Evolutionary conservation across 2,329 filamentous ascomycete species (phyloP).

Genomic region (Curvularia sp.): DNA sequence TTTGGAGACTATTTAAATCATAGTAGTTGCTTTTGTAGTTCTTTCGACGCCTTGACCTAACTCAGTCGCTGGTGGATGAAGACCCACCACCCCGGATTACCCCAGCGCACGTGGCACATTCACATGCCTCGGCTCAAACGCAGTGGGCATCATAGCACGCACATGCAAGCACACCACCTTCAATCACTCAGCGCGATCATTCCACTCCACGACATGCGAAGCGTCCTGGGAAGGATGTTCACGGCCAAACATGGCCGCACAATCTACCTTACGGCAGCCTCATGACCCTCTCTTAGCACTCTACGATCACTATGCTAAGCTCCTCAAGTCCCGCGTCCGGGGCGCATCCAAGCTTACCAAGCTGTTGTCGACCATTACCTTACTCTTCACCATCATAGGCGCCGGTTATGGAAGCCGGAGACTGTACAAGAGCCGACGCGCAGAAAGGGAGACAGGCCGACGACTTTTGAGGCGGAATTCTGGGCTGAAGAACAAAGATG

Average conservation of each 20-base stretch:
- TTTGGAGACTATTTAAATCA: not conserved
- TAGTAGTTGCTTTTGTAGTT: not conserved
- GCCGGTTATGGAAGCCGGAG: constrained; percentile 79
- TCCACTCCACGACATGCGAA: constrained; percentile 36
- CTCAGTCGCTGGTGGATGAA: not conserved
- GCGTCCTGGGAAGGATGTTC: constrained; percentile 26
- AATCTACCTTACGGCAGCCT: constrained; percentile 74
- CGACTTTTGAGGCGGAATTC: constrained; percentile 90
- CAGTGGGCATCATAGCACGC: constrained; percentile 20
- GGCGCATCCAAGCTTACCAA: constrained; percentile 74
- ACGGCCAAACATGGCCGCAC: constrained; percentile 73
- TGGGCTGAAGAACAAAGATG: constrained; percentile 91
- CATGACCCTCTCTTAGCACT: constrained; percentile 56
- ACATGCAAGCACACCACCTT: constrained; percentile 26
- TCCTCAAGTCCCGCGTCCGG: constrained; percentile 61
- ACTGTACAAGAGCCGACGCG: constrained; percentile 75
- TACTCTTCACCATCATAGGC: constrained; percentile 79
- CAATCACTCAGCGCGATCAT: constrained; percentile 6
- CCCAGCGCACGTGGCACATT: constrained; percentile 27
- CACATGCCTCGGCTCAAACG: constrained; percentile 38
- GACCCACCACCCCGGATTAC: constrained; percentile 24
- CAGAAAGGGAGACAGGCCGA: constrained; percentile 82
- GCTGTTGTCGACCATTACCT: constrained; percentile 76
- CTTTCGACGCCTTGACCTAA: not conserved
- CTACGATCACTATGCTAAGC: constrained; percentile 58